These are phyloP conservation scores for Malbranchea zuffiana DNA, from an alignment of 2,329 filamentous ascomycete species.

Conservation along the genomic window DNA sequence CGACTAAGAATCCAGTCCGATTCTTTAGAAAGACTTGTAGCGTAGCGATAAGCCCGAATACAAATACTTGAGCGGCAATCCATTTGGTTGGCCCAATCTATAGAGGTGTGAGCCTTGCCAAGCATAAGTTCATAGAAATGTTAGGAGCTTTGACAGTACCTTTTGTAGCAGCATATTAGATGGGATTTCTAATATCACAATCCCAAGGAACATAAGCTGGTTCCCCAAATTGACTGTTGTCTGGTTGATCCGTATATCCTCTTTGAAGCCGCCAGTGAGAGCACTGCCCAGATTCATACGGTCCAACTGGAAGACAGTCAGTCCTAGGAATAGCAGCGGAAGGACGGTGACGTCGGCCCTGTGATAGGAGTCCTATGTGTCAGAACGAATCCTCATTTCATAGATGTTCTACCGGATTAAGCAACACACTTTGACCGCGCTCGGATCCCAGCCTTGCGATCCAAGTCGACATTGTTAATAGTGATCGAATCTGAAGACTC, in stretches of 20 bases:
- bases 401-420: background rate
- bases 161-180: conserved; percentile 35
- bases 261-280: conserved; percentile 39
- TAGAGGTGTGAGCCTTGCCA: conserved; percentile 14
- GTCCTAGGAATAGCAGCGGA: conserved; percentile 39
- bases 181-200: conserved; percentile 43
- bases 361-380: too few species aligned
- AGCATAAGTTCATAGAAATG: conserved; percentile 17
- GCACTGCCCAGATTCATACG: conserved; percentile 45
- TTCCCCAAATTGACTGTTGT: conserved; percentile 44
- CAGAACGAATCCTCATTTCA: conserved; percentile 14
- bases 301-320: conserved; percentile 44
- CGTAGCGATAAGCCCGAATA: conserved; percentile 39
- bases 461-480: background rate
- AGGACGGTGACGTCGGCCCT: conserved; percentile 41
- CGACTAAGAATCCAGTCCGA: conserved; percentile 36
- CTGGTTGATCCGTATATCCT: conserved; percentile 35
- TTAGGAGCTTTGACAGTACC: conserved; percentile 8
- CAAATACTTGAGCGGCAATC: conserved; percentile 40
- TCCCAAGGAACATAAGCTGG: conserved; percentile 44
- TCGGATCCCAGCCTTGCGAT: background rate
- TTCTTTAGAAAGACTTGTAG: conserved; percentile 37
- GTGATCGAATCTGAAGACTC: too few species aligned
- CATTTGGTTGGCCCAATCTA: conserved; percentile 39
- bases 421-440: background rate